Conservation (phyloP, 176 grass and related monocot genomes). For the Cymbopogon citratus region DNA sequence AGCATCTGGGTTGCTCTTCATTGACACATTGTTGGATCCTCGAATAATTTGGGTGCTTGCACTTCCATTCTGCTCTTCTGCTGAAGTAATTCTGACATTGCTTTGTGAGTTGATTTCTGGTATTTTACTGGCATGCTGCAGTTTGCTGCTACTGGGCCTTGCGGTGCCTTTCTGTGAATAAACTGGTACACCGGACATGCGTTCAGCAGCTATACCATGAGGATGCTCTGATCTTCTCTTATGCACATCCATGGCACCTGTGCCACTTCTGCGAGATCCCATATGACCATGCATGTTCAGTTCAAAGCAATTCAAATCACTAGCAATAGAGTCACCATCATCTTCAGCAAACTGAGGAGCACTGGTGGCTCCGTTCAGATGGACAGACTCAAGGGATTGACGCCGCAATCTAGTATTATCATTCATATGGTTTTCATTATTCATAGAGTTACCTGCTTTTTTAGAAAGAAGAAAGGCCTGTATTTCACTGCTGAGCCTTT, state of each 20-base stretch:
- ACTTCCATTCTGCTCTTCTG: slow-evolving; percentile 20
- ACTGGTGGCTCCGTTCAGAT: slow-evolving; percentile 78
- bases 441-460: slow-evolving; percentile 21
- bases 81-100: slow-evolving; percentile 14
- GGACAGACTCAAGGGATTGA: slow-evolving; percentile 77
- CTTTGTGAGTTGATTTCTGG: background rate
- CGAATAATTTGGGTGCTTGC: slow-evolving; percentile 7
- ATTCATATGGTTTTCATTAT: slow-evolving; percentile 22
- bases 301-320: slow-evolving; percentile 87
- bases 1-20: slow-evolving; percentile 1
- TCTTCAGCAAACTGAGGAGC: slow-evolving; percentile 70
- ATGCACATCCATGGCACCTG: slow-evolving; percentile 11
- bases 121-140: slow-evolving; percentile 26
- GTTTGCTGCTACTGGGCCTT: slow-evolving; percentile 26
- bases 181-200: background rate
- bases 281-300: slow-evolving; percentile 43
- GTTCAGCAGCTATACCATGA: slow-evolving; percentile 24
- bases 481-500: slow-evolving; percentile 73
- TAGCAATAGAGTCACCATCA: slow-evolving; percentile 69
- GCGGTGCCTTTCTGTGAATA: background rate
- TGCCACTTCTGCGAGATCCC: background rate
- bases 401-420: slow-evolving; percentile 44
- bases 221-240: slow-evolving; percentile 35
- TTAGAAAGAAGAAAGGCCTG: slow-evolving; percentile 59
- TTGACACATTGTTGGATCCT: slow-evolving; percentile 2